Evolutionary conservation across 139 green algal genomes (phyloP).

Genomic region (Chlamydomonas eustigma): DNA sequence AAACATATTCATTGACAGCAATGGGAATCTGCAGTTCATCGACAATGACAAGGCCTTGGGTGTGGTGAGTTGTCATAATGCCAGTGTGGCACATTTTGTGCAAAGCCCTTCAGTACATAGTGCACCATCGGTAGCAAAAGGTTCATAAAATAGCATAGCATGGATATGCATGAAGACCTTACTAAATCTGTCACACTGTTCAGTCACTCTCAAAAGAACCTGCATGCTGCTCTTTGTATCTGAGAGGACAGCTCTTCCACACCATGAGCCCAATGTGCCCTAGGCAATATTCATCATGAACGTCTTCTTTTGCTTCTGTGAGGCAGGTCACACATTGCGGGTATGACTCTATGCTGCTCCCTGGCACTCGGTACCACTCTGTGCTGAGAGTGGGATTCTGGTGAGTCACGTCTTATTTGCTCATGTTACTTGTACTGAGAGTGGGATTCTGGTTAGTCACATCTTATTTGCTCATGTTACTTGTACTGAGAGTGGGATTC

Average conservation of each 20-base stretch:
- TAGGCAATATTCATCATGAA: no score
- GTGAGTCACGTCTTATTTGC: background rate
- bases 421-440: background rate
- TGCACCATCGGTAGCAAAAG: background rate
- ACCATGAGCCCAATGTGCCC: no score
- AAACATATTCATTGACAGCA: conserved; percentile 49
- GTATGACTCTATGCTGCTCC: conserved; percentile 40
- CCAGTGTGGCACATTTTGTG: background rate
- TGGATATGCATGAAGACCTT: background rate
- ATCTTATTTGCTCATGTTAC: background rate
- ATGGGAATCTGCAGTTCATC: conserved; percentile 37
- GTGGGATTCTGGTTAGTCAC: background rate
- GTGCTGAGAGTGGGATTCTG: conserved; percentile 9
- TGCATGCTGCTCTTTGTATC: no score
- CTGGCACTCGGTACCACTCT: conserved; percentile 16
- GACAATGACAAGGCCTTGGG: conserved; percentile 50
- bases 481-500: no score
- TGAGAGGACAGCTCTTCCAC: no score
- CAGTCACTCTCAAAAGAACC: no score
- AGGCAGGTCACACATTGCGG: conserved; percentile 13
- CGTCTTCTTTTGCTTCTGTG: no score
- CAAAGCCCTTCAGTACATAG: background rate
- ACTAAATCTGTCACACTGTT: no score
- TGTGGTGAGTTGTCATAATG: conserved; percentile 17
- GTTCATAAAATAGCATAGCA: background rate